Evolutionary conservation across 2,329 filamentous ascomycete species (phyloP).

Genomic region (Pleurostoma richardsiae): DNA sequence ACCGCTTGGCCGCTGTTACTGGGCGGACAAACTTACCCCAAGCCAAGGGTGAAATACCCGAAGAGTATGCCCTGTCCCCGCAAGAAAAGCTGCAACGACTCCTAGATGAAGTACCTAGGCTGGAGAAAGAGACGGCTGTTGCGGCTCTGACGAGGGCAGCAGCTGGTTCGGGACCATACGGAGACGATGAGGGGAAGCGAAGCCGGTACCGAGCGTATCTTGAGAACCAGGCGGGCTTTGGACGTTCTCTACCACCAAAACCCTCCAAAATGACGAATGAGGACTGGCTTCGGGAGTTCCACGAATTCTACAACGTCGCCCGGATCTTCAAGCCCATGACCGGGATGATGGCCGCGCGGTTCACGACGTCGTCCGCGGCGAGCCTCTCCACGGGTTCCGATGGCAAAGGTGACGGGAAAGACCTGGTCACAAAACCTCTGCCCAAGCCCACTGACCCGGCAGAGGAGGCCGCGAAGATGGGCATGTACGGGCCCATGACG

Average conservation of each 20-base stretch:
- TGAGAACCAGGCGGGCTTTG: slow-evolving; percentile 65
- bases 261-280: slow-evolving; percentile 46
- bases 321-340: slow-evolving; percentile 86
- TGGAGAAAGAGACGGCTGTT: slow-evolving; percentile 63
- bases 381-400: slow-evolving; percentile 18
- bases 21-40: slow-evolving; percentile 74
- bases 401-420: slow-evolving; percentile 11
- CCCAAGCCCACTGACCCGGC: slow-evolving; percentile 68
- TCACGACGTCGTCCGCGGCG: slow-evolving; percentile 56
- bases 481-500: slow-evolving; percentile 91
- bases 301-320: slow-evolving; percentile 64
- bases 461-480: slow-evolving; percentile 79
- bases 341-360: slow-evolving; percentile 87
- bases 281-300: slow-evolving; percentile 76
- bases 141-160: slow-evolving; percentile 63
- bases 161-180: slow-evolving; percentile 72
- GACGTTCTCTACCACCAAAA: slow-evolving; percentile 47
- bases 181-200: slow-evolving; percentile 74
- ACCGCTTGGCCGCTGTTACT: slow-evolving; percentile 69
- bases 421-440: slow-evolving; percentile 39
- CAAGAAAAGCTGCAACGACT: slow-evolving; percentile 56
- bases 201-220: slow-evolving; percentile 78
- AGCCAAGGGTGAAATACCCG: slow-evolving; percentile 69
- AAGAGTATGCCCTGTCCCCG: slow-evolving; percentile 57
- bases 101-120: slow-evolving; percentile 52